Base-by-base conservation (phyloP, 2,329 filamentous ascomycete species). In the Dothistroma septosporum region DNA sequence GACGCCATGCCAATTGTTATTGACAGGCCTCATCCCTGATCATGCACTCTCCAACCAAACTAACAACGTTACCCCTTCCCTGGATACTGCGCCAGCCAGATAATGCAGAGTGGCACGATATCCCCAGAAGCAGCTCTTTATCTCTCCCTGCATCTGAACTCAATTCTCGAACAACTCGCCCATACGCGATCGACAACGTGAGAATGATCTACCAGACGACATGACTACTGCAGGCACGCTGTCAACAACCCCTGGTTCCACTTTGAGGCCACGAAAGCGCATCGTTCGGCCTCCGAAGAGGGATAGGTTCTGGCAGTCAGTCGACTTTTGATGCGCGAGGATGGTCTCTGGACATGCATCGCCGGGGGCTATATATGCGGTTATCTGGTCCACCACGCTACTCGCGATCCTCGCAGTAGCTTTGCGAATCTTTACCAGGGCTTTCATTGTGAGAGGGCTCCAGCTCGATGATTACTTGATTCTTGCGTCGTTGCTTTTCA, bases 371-470 rank as follows among this genome's bases (percentile, higher is more conserved):
- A 58, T 61, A 24, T 54, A 55, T 4, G 59, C 57, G 21, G 61
- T 61, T 24, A 60, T 61, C 19, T 41, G 56, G 12, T 47, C 56
- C 3, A 57, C 58, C 19, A 60, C 58, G 1, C 33, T 57, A 12
- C 49, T 61, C 12, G 61, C 60, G 6, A 59, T 59, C 44, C 54
- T 62, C 10, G 57, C 60, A 11, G 57, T 62, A 14, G n/a, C 52
- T 19, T 49, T 62, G 16, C 58, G 63, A 33, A 55, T 63, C 1
- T 64, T 55, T 46, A 64, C 60, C 4, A 47, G 60, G n/a, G 5
- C 48, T 10, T 21, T 21, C 5, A 59, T 59, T 21, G 57, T 59
- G 22, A 47, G 44, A 9, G 53, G 58, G 54, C 56, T 54, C 33
- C 55, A 60, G 21, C 50, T 53, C 19, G 62, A 64, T 24, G 53